Evolutionary conservation across 139 green algal species (phyloP).

Genomic region (Tetradesmus obliquus): DNA sequence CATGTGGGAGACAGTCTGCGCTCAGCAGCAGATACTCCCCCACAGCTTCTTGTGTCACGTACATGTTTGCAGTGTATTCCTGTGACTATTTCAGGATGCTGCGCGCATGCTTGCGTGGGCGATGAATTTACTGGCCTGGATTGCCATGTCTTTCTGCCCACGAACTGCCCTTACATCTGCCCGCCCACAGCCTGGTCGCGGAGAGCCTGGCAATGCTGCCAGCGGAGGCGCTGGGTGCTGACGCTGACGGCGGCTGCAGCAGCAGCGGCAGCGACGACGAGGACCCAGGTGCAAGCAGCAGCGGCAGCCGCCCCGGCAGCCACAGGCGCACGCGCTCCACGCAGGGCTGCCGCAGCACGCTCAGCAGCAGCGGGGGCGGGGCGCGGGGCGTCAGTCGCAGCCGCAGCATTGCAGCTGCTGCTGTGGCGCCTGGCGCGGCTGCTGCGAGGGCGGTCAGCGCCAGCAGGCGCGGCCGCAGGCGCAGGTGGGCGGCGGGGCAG

Average conservation of each 20-base stretch:
- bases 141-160: background rate
- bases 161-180: background rate
- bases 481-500: background rate
- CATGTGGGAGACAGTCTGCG: too few relatives aligned
- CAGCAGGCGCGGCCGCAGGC: background rate
- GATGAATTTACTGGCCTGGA: background rate
- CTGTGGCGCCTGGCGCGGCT: background rate
- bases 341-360: background rate
- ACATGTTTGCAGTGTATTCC: too few relatives aligned
- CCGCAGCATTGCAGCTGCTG: constrained; percentile 3
- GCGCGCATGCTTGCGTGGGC: background rate
- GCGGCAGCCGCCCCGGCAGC: background rate
- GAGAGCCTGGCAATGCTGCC: constrained; percentile 32
- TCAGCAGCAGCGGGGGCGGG: background rate
- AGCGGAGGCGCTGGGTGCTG: background rate
- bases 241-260: background rate
- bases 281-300: background rate
- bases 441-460: background rate
- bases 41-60: too few relatives aligned
- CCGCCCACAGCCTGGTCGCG: background rate
- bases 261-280: background rate
- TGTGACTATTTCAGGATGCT: too few relatives aligned
- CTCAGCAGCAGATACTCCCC: too few relatives aligned
- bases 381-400: background rate
- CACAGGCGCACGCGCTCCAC: background rate